Percentiles rank a stretch among this genome's conserved stretches.
Evolutionary conservation across 768 basidiomycete species (phyloP).

Genomic region (Gloeophyllum trabeum): DNA sequence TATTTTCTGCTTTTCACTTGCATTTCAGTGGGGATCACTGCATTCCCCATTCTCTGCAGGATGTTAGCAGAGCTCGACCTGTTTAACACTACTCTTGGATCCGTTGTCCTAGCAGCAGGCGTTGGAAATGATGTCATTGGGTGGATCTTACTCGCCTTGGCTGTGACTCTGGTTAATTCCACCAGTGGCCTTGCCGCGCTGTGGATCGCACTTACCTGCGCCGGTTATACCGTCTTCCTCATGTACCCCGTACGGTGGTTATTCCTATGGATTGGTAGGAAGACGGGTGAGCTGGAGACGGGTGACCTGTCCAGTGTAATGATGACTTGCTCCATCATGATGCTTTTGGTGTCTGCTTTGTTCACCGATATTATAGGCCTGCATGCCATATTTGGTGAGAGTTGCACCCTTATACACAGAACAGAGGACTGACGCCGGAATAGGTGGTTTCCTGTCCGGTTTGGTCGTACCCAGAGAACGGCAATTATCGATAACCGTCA

Average conservation of each 20-base stretch:
- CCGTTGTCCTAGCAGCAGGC: constrained; percentile 73
- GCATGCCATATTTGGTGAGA: constrained; percentile 60
- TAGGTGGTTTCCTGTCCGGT: constrained; percentile 75
- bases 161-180: constrained; percentile 81
- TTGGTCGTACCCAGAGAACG: constrained; percentile 76
- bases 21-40: constrained; percentile 77
- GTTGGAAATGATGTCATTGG: constrained; percentile 39
- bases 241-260: constrained; percentile 53
- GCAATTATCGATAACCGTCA: constrained; percentile 68
- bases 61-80: constrained; percentile 78
- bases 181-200: constrained; percentile 63
- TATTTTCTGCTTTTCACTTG: constrained; percentile 82
- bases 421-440: too few relatives aligned
- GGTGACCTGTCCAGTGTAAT: constrained; percentile 66
- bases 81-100: constrained; percentile 76
- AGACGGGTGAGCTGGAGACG: constrained; percentile 62
- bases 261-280: constrained; percentile 54
- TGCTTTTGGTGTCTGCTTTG: constrained; percentile 68
- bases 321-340: constrained; percentile 70
- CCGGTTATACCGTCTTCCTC: constrained; percentile 60
- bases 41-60: constrained; percentile 75
- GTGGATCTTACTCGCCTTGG: constrained; percentile 77
- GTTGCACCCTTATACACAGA: too few relatives aligned
- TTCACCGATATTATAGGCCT: constrained; percentile 83
- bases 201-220: constrained; percentile 61